phyloP scores from a whole-genome alignment of 768 basidiomycete species.

The Suillus placidus region DNA sequence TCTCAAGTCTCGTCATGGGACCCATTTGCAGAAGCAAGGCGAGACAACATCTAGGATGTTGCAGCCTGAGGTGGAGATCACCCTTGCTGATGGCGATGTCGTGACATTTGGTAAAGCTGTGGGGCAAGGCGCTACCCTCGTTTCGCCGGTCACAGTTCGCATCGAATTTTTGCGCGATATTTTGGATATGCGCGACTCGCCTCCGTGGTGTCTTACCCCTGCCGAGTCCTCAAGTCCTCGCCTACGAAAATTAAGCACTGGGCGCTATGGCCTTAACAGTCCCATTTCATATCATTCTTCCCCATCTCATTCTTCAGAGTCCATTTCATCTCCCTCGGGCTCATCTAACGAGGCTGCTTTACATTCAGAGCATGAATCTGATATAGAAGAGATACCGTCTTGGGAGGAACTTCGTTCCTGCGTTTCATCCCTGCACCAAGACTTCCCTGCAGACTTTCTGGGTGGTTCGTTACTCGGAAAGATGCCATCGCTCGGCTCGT shows the following conservation, averaged over 20 bases:
- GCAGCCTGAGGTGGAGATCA: conserved; percentile 54
- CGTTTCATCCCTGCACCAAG: conserved; percentile 18
- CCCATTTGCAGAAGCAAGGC: conserved; percentile 58
- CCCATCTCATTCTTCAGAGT: conserved; percentile 32
- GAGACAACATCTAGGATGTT: conserved; percentile 53
- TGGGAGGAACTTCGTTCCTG: conserved; percentile 18
- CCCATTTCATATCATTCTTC: conserved; percentile 32
- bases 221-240: conserved; percentile 35
- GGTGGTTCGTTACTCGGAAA: conserved; percentile 23
- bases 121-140: conserved; percentile 59
- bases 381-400: conserved; percentile 50
- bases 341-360: conserved; percentile 38
- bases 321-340: conserved; percentile 46
- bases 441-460: conserved; percentile 14
- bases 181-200: conserved; percentile 25
- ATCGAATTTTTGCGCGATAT: conserved; percentile 50
- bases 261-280: conserved; percentile 63
- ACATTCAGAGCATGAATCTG: conserved; percentile 47
- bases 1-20: conserved; percentile 76
- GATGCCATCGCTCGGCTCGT: conserved; percentile 35
- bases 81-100: conserved; percentile 67
- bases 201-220: conserved; percentile 9
- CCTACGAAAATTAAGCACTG: conserved; percentile 44
- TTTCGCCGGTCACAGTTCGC: conserved; percentile 63
- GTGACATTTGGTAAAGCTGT: conserved; percentile 81